phyloP scores from a whole-genome alignment of 495 filamentous ascomycete species.

The Clohesyomyces aquaticus region DNA sequence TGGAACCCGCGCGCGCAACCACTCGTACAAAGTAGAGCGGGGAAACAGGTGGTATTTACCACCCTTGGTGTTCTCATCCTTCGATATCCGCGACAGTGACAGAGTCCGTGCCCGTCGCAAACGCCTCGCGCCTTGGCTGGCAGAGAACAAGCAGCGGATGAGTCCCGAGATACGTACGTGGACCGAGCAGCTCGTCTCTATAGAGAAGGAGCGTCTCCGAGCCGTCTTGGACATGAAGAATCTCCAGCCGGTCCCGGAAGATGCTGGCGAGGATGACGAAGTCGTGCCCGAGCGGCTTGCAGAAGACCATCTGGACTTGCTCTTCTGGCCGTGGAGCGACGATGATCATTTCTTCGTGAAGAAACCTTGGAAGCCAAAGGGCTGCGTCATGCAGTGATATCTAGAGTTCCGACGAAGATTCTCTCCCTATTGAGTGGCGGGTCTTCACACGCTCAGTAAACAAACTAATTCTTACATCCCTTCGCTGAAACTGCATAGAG shows the following conservation, averaged over 20 bases:
- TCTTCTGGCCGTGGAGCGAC: slow-evolving; percentile 22
- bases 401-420: background rate
- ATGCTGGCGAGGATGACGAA: slow-evolving; percentile 1
- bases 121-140: slow-evolving; percentile 11
- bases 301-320: slow-evolving; percentile 16
- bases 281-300: slow-evolving; percentile 21
- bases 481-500: no score
- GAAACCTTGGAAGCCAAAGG: background rate
- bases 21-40: background rate
- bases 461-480: no score
- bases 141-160: slow-evolving; percentile 24
- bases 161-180: slow-evolving; percentile 6
- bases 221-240: slow-evolving; percentile 6
- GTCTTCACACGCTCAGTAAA: no score
- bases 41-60: no score
- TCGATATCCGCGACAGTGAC: background rate
- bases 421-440: no score
- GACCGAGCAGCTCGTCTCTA: background rate
- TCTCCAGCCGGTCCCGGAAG: background rate
- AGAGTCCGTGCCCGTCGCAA: slow-evolving; percentile 14
- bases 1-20: background rate
- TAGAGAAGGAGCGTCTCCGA: background rate
- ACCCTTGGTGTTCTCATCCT: background rate
- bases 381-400: slow-evolving; percentile 9
- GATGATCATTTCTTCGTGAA: slow-evolving; percentile 9